Conservation (phyloP, 176 grass and related monocot genomes). For the Oryza glaberrima region DNA sequence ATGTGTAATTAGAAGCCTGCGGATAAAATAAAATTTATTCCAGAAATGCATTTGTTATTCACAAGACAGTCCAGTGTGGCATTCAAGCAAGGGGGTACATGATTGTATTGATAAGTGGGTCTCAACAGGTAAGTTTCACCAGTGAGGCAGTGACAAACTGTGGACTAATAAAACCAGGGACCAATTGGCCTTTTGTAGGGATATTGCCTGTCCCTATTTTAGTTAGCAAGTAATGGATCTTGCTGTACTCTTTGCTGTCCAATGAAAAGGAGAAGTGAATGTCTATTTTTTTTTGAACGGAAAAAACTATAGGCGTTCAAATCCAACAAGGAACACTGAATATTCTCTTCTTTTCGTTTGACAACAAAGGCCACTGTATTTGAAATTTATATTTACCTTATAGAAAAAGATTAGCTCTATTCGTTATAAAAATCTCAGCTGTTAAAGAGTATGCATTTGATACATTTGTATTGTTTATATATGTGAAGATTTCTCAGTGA, state of each 20-base stretch:
- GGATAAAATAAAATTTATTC: constrained; percentile 2
- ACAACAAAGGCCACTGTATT: not conserved
- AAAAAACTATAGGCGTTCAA: not conserved
- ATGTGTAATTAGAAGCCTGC: not conserved
- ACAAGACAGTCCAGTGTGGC: constrained; percentile 9
- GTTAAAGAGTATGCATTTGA: not conserved
- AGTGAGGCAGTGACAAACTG: constrained; percentile 43
- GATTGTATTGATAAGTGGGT: constrained; percentile 37
- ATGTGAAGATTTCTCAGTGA: not conserved
- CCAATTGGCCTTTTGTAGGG: constrained; percentile 30
- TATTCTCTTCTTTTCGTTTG: not conserved
- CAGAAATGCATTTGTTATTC: constrained; percentile 9
- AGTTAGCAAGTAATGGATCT: constrained; percentile 27
- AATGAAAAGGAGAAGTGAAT: constrained; percentile 5
- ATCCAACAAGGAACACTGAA: not conserved
- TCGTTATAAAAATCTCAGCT: not conserved
- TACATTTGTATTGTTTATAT: not conserved
- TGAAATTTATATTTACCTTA: not conserved
- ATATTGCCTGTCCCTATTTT: constrained; percentile 43
- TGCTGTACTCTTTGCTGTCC: constrained; percentile 20
- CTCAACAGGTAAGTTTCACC: constrained; percentile 34
- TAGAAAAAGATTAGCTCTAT: not conserved
- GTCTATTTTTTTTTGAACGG: not conserved
- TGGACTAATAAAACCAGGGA: constrained; percentile 43
- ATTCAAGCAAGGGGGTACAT: constrained; percentile 40